Evolutionary conservation across 169 alveolate genomes (phyloP).

Genomic region (Babesia sp.): DNA sequence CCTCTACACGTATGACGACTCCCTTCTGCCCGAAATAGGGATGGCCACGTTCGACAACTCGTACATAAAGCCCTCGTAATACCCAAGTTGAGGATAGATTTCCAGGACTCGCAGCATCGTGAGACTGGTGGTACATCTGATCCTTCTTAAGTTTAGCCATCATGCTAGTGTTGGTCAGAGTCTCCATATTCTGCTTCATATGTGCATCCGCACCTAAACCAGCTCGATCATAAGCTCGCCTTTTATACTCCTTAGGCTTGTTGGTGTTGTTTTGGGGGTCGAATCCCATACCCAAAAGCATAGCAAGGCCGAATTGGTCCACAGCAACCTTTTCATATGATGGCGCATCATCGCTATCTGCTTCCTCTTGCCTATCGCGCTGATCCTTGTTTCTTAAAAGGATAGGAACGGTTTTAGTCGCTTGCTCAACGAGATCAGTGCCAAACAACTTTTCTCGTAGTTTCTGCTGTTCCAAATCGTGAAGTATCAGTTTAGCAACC

Average conservation of each 20-base stretch:
- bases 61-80: constrained; percentile 39
- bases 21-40: constrained; percentile 37
- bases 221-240: constrained; percentile 60
- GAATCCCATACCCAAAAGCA: constrained; percentile 77
- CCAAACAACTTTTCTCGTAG: constrained; percentile 50
- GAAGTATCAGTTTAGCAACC: constrained; percentile 30
- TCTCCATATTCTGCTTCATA: constrained; percentile 58
- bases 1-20: constrained; percentile 4
- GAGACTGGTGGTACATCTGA: constrained; percentile 28
- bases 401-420: constrained; percentile 37
- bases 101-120: background rate
- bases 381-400: constrained; percentile 27
- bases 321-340: constrained; percentile 69
- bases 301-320: constrained; percentile 72
- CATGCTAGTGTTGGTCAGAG: constrained; percentile 20
- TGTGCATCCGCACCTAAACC: constrained; percentile 69
- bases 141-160: constrained; percentile 58
- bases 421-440: constrained; percentile 26
- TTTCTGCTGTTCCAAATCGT: constrained; percentile 30
- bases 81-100: constrained; percentile 8
- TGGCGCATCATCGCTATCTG: background rate
- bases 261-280: constrained; percentile 64
- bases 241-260: constrained; percentile 60
- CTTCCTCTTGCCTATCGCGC: background rate
- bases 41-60: constrained; percentile 34